Evolutionary conservation across 768 basidiomycete species (phyloP).

Genomic region (Suillus luteus): DNA sequence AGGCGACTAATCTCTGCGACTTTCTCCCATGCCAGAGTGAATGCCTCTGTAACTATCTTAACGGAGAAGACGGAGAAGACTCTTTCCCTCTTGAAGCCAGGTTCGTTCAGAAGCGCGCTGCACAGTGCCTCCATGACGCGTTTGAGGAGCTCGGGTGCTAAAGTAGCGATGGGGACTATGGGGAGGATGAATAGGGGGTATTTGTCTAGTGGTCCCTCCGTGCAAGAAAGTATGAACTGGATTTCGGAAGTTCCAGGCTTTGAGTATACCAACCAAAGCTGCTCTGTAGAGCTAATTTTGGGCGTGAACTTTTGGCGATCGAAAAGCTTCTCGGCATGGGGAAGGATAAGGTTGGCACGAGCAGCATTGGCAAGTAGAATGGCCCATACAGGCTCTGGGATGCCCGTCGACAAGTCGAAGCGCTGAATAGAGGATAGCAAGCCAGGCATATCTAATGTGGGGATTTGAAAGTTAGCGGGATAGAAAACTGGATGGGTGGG

Average conservation of each 20-base stretch:
- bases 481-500: conserved; percentile 18
- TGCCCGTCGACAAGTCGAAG: conserved; percentile 15
- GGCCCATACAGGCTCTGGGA: conserved; percentile 33
- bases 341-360: conserved; percentile 42
- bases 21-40: conserved; percentile 51
- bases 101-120: conserved; percentile 30
- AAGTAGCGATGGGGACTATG: conserved; percentile 38
- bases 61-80: conserved; percentile 70
- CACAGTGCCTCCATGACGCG: conserved; percentile 41
- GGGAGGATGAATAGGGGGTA: conserved; percentile 65
- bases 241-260: conserved; percentile 27
- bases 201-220: conserved; percentile 51
- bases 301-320: not conserved
- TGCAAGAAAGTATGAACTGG: conserved; percentile 61
- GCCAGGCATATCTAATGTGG: conserved; percentile 20
- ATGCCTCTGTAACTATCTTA: conserved; percentile 44
- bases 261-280: conserved; percentile 36
- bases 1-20: conserved; percentile 43
- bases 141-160: conserved; percentile 41
- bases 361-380: conserved; percentile 32
- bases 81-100: conserved; percentile 25
- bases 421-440: conserved; percentile 5
- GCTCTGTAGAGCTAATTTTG: conserved; percentile 10
- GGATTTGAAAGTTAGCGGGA: conserved; percentile 15
- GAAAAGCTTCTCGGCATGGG: conserved; percentile 38